Evolutionary conservation across 2,329 filamentous ascomycete species (phyloP).

Genomic region (Fusarium secorum): DNA sequence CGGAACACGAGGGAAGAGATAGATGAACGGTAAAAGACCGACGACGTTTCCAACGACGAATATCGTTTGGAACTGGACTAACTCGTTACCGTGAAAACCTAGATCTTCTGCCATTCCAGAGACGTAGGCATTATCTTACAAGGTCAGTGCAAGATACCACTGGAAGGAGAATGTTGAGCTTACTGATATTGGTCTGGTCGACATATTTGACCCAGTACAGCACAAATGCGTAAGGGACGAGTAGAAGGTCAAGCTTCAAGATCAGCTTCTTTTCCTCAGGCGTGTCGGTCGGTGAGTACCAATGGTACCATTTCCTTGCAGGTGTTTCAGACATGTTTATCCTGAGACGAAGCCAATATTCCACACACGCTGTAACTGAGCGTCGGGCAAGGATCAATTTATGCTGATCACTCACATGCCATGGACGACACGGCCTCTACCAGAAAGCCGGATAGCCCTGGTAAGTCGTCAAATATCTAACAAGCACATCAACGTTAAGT

Average conservation of each 20-base stretch:
- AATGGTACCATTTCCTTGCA: background rate
- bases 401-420: fast-evolving
- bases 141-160: fast-evolving
- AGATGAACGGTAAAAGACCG: background rate
- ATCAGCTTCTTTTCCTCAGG: background rate
- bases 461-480: background rate
- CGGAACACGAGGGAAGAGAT: background rate
- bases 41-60: background rate
- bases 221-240: background rate
- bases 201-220: background rate
- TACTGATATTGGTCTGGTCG: background rate
- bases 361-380: fast-evolving
- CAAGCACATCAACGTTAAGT: background rate
- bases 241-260: background rate
- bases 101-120: background rate
- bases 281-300: background rate
- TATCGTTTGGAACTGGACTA: background rate
- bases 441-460: background rate
- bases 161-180: fast-evolving
- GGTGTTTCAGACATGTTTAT: background rate
- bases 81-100: background rate
- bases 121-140: background rate
- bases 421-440: fast-evolving
- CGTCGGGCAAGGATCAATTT: background rate
- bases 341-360: fast-evolving